A percentile compares a stretch with the other conserved stretches of the same genome.
Evolutionary conservation across 768 basidiomycete species (phyloP).

Genomic region (Lactarius hatsudake): DNA sequence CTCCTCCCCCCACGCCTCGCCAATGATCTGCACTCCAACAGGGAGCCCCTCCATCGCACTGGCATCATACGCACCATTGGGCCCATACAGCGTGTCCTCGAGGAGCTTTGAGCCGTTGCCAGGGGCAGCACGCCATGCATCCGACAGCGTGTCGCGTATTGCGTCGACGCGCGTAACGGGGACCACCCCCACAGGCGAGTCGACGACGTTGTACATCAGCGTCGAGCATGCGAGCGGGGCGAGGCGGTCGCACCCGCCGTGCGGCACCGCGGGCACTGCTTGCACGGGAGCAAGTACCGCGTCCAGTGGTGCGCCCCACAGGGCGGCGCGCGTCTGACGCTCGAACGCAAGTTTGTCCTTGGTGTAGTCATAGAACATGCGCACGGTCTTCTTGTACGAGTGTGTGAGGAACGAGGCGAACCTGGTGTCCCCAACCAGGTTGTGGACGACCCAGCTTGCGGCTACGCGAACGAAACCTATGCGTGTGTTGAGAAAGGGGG

Average conservation of each 20-base stretch:
- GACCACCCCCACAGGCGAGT: slow-evolving; percentile 42
- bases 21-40: slow-evolving; percentile 78
- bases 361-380: slow-evolving; percentile 15
- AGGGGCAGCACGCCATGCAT: slow-evolving; percentile 52
- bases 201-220: slow-evolving; percentile 42
- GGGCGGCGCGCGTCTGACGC: slow-evolving; percentile 23
- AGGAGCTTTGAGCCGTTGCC: slow-evolving; percentile 58
- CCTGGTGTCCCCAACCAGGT: slow-evolving; percentile 13
- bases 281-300: slow-evolving; percentile 38
- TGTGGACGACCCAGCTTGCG: slow-evolving; percentile 11
- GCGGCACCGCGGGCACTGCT: slow-evolving; percentile 37
- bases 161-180: slow-evolving; percentile 44
- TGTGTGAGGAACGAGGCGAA: slow-evolving; percentile 19
- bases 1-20: slow-evolving; percentile 79
- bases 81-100: slow-evolving; percentile 57
- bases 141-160: slow-evolving; percentile 43
- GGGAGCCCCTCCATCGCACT: slow-evolving; percentile 73
- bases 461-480: slow-evolving; percentile 20
- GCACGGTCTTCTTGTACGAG: slow-evolving; percentile 13
- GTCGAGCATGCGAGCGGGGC: slow-evolving; percentile 33
- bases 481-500: neutral
- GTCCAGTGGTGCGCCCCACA: slow-evolving; percentile 33
- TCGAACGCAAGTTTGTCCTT: slow-evolving; percentile 13
- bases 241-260: slow-evolving; percentile 22
- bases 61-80: slow-evolving; percentile 56